phyloP scores from a whole-genome alignment of 305 asterid species.

The Plantago lanceolata region DNA sequence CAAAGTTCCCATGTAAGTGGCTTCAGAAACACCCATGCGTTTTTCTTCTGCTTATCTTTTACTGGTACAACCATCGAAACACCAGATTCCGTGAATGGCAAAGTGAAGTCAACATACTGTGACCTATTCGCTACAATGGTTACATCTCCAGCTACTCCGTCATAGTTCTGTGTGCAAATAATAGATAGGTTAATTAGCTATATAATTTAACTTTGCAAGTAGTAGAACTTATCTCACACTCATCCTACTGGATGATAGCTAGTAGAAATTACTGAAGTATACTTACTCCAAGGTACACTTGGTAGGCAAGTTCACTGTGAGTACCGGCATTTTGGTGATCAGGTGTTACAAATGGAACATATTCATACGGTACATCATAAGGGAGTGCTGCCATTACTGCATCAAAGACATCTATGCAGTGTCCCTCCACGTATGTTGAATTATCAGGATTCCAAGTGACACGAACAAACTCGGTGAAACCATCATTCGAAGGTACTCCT shows the following conservation, averaged over 20 bases:
- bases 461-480: constrained; percentile 42
- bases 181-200: no score
- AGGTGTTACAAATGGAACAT: constrained; percentile 37
- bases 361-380: constrained; percentile 44
- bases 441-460: constrained; percentile 37
- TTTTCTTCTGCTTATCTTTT: constrained; percentile 28
- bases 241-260: no score
- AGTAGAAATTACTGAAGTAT: no score
- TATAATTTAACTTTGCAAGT: no score
- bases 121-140: constrained; percentile 57
- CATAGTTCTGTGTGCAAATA: no score
- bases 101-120: constrained; percentile 48
- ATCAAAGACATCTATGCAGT: constrained; percentile 48
- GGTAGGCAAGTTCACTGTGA: constrained; percentile 41
- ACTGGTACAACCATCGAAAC: constrained; percentile 50
- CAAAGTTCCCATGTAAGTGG: constrained; percentile 61
- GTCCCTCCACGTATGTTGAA: constrained; percentile 39
- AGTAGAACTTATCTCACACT: no score
- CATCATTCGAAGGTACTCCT: constrained; percentile 45
- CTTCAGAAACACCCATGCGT: constrained; percentile 48
- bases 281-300: constrained; percentile 56
- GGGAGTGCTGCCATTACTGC: constrained; percentile 51
- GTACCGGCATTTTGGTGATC: constrained; percentile 34
- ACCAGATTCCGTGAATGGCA: constrained; percentile 58
- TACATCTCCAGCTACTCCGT: constrained; percentile 53